A percentile compares a stretch with the other conserved stretches of the same genome.
These are phyloP conservation scores for Sarocladium kiliense DNA, from an alignment of 2,329 filamentous ascomycete genomes.

Conservation along the genomic window DNA sequence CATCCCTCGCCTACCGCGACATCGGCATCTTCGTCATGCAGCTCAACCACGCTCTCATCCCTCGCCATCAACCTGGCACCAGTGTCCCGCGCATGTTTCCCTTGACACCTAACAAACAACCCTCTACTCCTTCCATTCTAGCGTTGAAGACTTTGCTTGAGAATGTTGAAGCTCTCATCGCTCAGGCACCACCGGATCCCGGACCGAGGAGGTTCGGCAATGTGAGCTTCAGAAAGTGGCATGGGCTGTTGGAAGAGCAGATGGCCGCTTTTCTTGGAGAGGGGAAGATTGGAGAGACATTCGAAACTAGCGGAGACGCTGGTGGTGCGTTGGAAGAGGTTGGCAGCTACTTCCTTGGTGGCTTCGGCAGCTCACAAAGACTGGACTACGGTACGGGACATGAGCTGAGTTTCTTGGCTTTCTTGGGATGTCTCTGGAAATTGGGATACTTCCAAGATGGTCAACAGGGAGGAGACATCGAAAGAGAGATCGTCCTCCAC, in stretches of 20 bases:
- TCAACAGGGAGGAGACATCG: conserved; percentile 47
- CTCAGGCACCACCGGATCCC: conserved; percentile 75
- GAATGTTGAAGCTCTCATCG: conserved; percentile 61
- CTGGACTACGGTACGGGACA: conserved; percentile 96
- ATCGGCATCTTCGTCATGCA: conserved; percentile 85
- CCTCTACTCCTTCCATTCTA: conserved; percentile 48
- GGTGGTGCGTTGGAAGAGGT: conserved; percentile 61
- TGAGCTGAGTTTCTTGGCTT: conserved; percentile 90
- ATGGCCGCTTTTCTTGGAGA: conserved; percentile 32
- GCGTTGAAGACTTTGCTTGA: conserved; percentile 62
- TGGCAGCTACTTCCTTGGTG: conserved; percentile 72
- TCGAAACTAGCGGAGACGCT: conserved; percentile 23
- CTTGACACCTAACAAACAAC: conserved; percentile 32
- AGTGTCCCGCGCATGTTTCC: conserved; percentile 33
- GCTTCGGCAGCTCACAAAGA: conserved; percentile 82
- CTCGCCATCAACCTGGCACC: conserved; percentile 44
- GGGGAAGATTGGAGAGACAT: conserved; percentile 23
- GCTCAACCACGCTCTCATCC: conserved; percentile 82
- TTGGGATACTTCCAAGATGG: conserved; percentile 69
- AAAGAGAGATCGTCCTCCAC: conserved; percentile 75
- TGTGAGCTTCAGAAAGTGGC: conserved; percentile 82
- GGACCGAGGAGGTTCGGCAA: conserved; percentile 92
- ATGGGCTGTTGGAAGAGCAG: conserved; percentile 59
- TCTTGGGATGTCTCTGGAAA: conserved; percentile 87
- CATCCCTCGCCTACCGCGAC: conserved; percentile 77